Evolutionary conservation across 257 asterid genomes (phyloP), one percentile per base, ranked within the genome.

Genomic region (Ballota nigra): DNA sequence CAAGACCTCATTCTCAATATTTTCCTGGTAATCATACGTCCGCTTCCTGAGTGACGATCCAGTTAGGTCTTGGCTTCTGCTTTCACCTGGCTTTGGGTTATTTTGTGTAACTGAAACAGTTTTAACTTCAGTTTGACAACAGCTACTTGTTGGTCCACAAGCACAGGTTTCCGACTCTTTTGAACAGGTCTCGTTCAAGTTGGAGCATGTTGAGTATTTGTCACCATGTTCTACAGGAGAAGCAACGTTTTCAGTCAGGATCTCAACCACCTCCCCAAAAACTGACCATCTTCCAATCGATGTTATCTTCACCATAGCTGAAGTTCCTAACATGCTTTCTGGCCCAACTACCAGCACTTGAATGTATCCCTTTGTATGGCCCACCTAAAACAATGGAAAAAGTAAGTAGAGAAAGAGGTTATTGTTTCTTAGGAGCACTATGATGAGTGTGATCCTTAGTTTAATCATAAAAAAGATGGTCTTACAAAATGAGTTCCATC

Each of bases 211-310:
- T 26, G 80, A 67, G 76, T 45, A 4, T 74, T 75, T 72, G n/a
- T 72, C 81, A 28, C 20, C 82, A 12, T 18, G 41, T 20, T 72
- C 69, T 71, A 63, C 67, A 2, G 20, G 66, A 64, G 91, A 34
- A 40, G 43, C 24, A 15, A 43, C 43, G 58, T 69, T 81, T 74
- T 75, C 43, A 13, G 69, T 76, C 57, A 91, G 83, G 75, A 89
- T 82, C 83, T 94, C 84, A 8, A 91, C 80, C 70, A 94, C 95
- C 78, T 91, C 97, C 3, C 98, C 99, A 18, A 91, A 89, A 75
- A 94, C 97, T 12, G 99, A 91, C 98, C 98, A 94, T 79, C 99
- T 88, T 40, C 97, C 96, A 11, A 85, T 83, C 15, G 98, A 89
- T 38, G 87, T 88, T 83, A 94, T 89, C 73, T 86, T 91, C 75